Evolutionary conservation across 163 green algal species (phyloP), one percentile per base, ranked within the genome.

Genomic region (Trebouxiophyceae sp.): DNA sequence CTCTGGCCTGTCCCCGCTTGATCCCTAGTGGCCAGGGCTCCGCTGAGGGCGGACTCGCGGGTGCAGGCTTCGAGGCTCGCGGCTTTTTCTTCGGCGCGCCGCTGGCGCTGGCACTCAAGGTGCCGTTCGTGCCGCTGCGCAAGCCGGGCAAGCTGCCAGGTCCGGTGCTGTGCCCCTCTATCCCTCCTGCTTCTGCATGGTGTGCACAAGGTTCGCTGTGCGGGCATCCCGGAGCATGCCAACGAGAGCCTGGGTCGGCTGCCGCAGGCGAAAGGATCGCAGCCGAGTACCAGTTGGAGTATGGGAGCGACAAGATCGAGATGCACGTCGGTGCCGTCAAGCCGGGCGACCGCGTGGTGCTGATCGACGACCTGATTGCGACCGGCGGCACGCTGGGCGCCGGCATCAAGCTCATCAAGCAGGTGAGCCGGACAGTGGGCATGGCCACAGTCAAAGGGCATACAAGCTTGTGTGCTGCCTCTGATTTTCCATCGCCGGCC

Each of bases 101-200:
- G 0, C 75, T 99, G 16, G 94, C 95, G 4, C 69, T 98, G 22
- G 86, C 81, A 20, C 74, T 99, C 5, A 71, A 79, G 0, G 74
- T 72, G 26, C 76, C 89, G 0, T 99, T 99, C 81, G 92, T 99
- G 45, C 89, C 87, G 4, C 75, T 99, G 45, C 74, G 95, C 23
- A 99, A 99, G 72, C 91, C 92, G 23, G 90, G 90, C 55, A 99
- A 99, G 80, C 89, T 99, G 20, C 95, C 95, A 79, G 89, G 89
- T 89, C 67, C 27, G 67, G 28, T 33, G 27, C 55, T 34, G 24
- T 62, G 55, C 8, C 6, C 55, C 55, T 22, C 28, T 28, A 6
- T 54, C 44, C 19, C 19, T 12, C 44, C n/a, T n/a, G n/a, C n/a
- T n/a, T n/a, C n/a, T n/a, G n/a, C n/a, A n/a, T n/a, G n/a, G 50